Conservation (phyloP, 164 flowering plant genomes). For the Vitis amurensis region DNA sequence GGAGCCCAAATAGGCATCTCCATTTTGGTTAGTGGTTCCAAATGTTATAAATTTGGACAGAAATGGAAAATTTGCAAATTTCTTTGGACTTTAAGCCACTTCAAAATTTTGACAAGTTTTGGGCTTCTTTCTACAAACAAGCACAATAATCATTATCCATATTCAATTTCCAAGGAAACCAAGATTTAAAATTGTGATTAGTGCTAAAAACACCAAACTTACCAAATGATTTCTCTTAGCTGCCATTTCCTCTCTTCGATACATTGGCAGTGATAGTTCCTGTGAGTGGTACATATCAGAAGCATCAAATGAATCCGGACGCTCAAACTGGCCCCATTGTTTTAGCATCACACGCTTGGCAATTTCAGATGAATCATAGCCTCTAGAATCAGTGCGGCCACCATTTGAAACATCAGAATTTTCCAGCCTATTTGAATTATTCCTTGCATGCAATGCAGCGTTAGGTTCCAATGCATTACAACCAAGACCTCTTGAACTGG, state of each 20-base stretch:
- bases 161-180: background rate
- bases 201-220: conserved; percentile 17
- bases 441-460: conserved; percentile 25
- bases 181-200: background rate
- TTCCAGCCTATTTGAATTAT: conserved; percentile 36
- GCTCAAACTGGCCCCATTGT: conserved; percentile 69
- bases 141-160: no score
- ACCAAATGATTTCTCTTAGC: conserved; percentile 57
- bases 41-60: no score
- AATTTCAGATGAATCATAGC: conserved; percentile 45
- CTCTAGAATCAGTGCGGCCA: conserved; percentile 36
- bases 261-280: conserved; percentile 59
- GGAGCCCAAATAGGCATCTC: no score
- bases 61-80: no score
- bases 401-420: conserved; percentile 32
- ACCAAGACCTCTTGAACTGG: conserved; percentile 61
- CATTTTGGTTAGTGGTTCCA: no score
- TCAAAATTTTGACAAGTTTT: no score
- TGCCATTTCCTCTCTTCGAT: conserved; percentile 54
- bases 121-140: no score
- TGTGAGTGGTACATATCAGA: conserved; percentile 84
- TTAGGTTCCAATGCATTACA: conserved; percentile 41
- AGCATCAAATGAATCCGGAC: conserved; percentile 82
- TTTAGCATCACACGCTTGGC: conserved; percentile 45
- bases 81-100: no score